Percentiles rank a stretch among this genome's conserved stretches.
These are phyloP conservation scores for Penicillium coffeae DNA, from an alignment of 495 filamentous ascomycete genomes.

Conservation along the genomic window DNA sequence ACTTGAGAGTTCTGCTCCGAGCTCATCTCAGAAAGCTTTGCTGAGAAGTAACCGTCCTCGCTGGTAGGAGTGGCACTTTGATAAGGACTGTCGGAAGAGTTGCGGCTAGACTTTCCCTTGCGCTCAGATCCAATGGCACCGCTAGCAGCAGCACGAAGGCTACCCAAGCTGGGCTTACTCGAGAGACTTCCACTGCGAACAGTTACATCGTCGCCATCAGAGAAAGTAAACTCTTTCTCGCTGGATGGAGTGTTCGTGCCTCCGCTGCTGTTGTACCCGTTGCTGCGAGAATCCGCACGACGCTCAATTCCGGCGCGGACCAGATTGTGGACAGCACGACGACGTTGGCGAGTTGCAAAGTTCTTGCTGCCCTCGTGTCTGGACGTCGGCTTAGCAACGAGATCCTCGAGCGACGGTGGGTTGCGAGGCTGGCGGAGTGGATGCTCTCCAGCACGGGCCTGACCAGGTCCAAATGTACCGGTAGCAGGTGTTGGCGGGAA, in stretches of 20 bases:
- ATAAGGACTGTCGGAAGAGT: slow-evolving; percentile 44
- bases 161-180: slow-evolving; percentile 73
- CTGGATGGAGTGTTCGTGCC: slow-evolving; percentile 88
- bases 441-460: slow-evolving; percentile 89
- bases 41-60: slow-evolving; percentile 59
- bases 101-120: slow-evolving; percentile 59
- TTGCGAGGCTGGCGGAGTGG: slow-evolving; percentile 90
- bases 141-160: slow-evolving; percentile 70
- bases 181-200: slow-evolving; percentile 79
- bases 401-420: slow-evolving; percentile 87
- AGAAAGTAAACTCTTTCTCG: slow-evolving; percentile 77
- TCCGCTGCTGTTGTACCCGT: slow-evolving; percentile 55
- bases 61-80: slow-evolving; percentile 48
- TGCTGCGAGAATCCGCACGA: slow-evolving; percentile 60
- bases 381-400: slow-evolving; percentile 83
- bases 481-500: slow-evolving; percentile 79
- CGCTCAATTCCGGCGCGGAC: slow-evolving; percentile 88
- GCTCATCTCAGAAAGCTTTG: slow-evolving; percentile 49
- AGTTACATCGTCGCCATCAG: slow-evolving; percentile 78
- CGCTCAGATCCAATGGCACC: slow-evolving; percentile 86
- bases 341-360: slow-evolving; percentile 89
- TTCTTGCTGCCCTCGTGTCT: slow-evolving; percentile 98
- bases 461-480: slow-evolving; percentile 89
- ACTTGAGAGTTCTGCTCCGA: slow-evolving; percentile 33
- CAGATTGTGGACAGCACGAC: slow-evolving; percentile 84